These are phyloP conservation scores for Sugiyamaella americana DNA, from an alignment of 805 yeast genomes.

Conservation along the genomic window DNA sequence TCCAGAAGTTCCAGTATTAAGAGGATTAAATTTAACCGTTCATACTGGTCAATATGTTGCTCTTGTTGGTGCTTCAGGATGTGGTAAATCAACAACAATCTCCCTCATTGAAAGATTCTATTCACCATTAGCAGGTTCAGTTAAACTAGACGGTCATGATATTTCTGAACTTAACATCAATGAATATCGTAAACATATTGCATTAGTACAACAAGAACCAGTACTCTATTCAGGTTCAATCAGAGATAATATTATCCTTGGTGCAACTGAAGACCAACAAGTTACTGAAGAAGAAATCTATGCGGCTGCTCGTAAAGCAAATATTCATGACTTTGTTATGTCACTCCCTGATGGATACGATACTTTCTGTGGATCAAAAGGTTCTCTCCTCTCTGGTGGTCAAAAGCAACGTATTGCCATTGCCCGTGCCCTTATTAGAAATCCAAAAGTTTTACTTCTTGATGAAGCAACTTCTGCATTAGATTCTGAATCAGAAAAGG, in stretches of 20 bases:
- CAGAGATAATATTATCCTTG: conserved; percentile 51
- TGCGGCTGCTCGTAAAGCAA: conserved; percentile 46
- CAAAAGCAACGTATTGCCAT: conserved; percentile 74
- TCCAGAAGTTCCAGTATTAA: conserved; percentile 44
- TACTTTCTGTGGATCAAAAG: conserved; percentile 50
- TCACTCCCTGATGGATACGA: conserved; percentile 56
- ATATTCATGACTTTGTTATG: conserved; percentile 50
- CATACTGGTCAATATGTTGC: conserved; percentile 51
- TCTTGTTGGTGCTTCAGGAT: conserved; percentile 61
- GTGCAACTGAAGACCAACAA: conserved; percentile 31
- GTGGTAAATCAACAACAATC: conserved; percentile 57
- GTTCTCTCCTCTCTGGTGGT: conserved; percentile 62
- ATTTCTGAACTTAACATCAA: conserved; percentile 44
- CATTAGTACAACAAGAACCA: conserved; percentile 61
- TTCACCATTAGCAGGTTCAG: conserved; percentile 43
- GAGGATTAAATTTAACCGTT: conserved; percentile 44
- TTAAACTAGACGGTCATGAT: conserved; percentile 47
- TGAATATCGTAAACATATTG: conserved; percentile 46
- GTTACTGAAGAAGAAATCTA: conserved; percentile 41
- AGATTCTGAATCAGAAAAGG: conserved; percentile 66
- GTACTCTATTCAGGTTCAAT: conserved; percentile 50
- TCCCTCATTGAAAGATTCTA: conserved; percentile 46
- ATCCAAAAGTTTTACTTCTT: conserved; percentile 55
- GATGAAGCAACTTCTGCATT: conserved; percentile 69
- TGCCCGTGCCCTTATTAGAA: conserved; percentile 65